A percentile compares a stretch with the other conserved stretches of the same genome.
Conservation (phyloP, 2,329 filamentous ascomycete genomes). For the Xylaria sp. region DNA sequence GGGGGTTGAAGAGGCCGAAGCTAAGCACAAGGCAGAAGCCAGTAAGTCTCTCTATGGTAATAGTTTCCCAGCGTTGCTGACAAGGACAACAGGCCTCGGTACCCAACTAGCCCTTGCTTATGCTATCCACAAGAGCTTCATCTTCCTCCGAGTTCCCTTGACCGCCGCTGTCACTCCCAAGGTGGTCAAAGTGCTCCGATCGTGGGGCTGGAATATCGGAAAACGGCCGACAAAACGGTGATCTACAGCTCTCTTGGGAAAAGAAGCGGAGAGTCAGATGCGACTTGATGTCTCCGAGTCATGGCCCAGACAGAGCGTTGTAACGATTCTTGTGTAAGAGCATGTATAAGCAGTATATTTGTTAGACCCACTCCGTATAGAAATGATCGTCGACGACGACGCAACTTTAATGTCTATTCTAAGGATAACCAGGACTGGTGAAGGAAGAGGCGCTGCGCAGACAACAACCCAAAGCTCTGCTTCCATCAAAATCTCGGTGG, state of each 20-base stretch:
- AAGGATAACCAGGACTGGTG: no score
- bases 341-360: constrained; percentile 15
- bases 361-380: constrained; percentile 28
- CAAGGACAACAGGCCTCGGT: constrained; percentile 53
- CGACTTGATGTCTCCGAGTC: background rate
- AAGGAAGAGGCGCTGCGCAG: background rate
- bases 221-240: constrained; percentile 55
- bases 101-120: constrained; percentile 94
- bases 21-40: constrained; percentile 65
- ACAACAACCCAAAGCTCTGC: background rate
- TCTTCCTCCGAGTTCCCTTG: constrained; percentile 91
- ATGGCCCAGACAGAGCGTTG: constrained; percentile 2
- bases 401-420: background rate
- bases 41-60: constrained; percentile 62
- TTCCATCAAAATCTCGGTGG: no score
- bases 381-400: constrained; percentile 9
- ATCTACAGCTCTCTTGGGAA: constrained; percentile 6
- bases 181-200: constrained; percentile 83
- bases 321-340: constrained; percentile 13
- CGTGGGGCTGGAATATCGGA: constrained; percentile 95
- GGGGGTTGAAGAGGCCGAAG: constrained; percentile 66
- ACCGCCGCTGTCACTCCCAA: constrained; percentile 90
- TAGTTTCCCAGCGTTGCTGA: constrained; percentile 15
- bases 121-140: constrained; percentile 96
- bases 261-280: background rate